Percentiles rank a stretch among this genome's conserved stretches.
phyloP scores from a whole-genome alignment of 2,329 filamentous ascomycete genomes.

The Talaromyces piceae region DNA sequence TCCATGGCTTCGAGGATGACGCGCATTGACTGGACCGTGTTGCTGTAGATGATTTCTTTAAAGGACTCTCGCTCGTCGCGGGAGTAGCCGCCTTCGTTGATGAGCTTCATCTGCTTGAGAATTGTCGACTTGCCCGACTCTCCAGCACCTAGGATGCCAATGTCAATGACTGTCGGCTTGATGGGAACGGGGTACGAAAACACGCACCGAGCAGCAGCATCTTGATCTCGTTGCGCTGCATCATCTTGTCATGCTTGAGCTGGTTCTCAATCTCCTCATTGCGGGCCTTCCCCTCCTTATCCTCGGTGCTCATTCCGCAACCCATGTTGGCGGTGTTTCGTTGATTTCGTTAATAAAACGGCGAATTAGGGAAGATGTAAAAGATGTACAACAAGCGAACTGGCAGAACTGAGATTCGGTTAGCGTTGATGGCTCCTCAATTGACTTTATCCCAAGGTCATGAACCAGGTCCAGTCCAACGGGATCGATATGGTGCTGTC shows the following conservation, averaged over 20 bases:
- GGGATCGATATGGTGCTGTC: no score
- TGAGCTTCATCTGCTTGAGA: constrained; percentile 97
- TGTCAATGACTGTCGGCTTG: constrained; percentile 8
- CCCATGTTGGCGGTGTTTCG: constrained; percentile 67
- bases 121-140: constrained; percentile 96
- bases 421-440: not conserved
- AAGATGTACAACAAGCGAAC: not conserved
- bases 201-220: constrained; percentile 92
- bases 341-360: constrained; percentile 8
- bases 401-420: not conserved
- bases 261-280: constrained; percentile 99
- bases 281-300: constrained; percentile 99
- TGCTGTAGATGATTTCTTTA: constrained; percentile 66
- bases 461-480: no score
- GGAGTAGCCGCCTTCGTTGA: constrained; percentile 97
- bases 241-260: constrained; percentile 96
- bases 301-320: constrained; percentile 99
- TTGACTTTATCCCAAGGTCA: not conserved
- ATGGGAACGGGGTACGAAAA: not conserved
- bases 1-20: constrained; percentile 64
- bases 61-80: constrained; percentile 71
- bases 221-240: constrained; percentile 99
- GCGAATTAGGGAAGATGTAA: not conserved
- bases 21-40: constrained; percentile 63
- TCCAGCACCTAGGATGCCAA: constrained; percentile 66